Percentiles rank a stretch among this genome's conserved stretches.
These are phyloP conservation scores for Colletotrichum viniferum DNA, from an alignment of 2,329 filamentous ascomycete genomes.

Conservation along the genomic window DNA sequence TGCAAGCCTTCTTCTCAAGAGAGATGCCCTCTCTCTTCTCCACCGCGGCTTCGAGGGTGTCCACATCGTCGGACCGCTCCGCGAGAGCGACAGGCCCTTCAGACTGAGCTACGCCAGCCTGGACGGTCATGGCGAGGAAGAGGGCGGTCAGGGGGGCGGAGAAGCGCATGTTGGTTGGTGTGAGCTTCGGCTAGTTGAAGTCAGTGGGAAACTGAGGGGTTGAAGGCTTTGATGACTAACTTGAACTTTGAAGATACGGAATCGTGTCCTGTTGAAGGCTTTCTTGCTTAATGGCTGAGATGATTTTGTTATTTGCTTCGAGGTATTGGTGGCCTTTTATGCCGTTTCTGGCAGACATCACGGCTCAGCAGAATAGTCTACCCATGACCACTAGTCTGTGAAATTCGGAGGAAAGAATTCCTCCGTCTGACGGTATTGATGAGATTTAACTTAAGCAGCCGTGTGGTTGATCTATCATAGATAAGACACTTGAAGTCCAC, in stretches of 20 bases:
- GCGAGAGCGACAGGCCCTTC: background rate
- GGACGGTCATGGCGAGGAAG: background rate
- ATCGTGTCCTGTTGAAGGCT: background rate
- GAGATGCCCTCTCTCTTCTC: background rate
- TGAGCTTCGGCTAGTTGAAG: background rate
- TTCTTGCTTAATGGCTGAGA: background rate
- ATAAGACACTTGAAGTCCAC: background rate
- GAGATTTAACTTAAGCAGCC: background rate
- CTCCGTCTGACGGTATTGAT: background rate
- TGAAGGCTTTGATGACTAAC: background rate
- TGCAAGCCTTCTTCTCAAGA: constrained; percentile 23
- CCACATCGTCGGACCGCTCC: background rate
- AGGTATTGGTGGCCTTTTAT: background rate
- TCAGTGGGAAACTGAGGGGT: background rate
- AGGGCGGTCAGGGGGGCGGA: background rate
- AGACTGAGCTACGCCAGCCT: background rate
- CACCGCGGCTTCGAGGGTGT: background rate
- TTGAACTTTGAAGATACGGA: background rate
- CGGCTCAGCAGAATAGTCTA: background rate
- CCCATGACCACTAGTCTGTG: background rate
- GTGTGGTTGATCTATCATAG: background rate
- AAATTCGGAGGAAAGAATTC: background rate
- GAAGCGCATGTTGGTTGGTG: constrained; percentile 15
- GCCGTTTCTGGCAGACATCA: background rate
- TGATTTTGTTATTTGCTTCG: background rate